Evolutionary conservation across 2,329 filamentous ascomycete species (phyloP).

Genomic region (Dissoconium aciculare): DNA sequence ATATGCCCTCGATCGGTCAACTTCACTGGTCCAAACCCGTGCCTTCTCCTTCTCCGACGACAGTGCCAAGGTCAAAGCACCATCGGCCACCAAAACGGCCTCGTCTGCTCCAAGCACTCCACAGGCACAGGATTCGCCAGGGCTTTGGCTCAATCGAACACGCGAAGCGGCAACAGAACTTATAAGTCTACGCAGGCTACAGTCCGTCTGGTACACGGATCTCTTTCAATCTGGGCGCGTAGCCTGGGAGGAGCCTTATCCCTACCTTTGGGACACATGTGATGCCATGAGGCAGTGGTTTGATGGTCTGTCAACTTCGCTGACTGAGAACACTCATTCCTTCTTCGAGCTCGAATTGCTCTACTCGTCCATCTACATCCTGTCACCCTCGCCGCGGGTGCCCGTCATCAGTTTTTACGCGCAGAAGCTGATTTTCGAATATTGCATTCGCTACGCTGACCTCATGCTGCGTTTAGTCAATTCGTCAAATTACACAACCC

Average conservation of each 20-base stretch:
- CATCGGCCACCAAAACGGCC: conserved; percentile 33
- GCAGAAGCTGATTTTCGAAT: conserved; percentile 66
- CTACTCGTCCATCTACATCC: conserved; percentile 81
- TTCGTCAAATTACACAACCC: conserved; percentile 44
- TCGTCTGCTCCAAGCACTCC: conserved; percentile 12
- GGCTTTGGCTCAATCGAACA: conserved; percentile 35
- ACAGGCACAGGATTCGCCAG: conserved; percentile 14
- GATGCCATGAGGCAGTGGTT: conserved; percentile 69
- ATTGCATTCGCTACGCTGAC: conserved; percentile 67
- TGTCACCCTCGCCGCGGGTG: conserved; percentile 63
- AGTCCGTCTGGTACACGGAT: conserved; percentile 81
- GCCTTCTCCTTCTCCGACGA: conserved; percentile 92
- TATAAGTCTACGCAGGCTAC: conserved; percentile 67
- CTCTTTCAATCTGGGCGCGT: conserved; percentile 65
- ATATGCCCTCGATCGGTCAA: conserved; percentile 77
- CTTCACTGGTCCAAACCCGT: conserved; percentile 73
- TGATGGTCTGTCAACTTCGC: conserved; percentile 52
- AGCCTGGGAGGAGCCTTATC: conserved; percentile 51
- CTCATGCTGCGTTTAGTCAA: conserved; percentile 54
- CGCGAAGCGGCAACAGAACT: conserved; percentile 61
- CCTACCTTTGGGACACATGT: conserved; percentile 63
- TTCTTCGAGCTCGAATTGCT: conserved; percentile 78
- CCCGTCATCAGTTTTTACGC: conserved; percentile 62
- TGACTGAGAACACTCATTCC: conserved; percentile 51
- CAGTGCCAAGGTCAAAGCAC: conserved; percentile 66